These are phyloP conservation scores for Raphanus sativus DNA, from an alignment of 345 rosid genomes.

Conservation along the genomic window DNA sequence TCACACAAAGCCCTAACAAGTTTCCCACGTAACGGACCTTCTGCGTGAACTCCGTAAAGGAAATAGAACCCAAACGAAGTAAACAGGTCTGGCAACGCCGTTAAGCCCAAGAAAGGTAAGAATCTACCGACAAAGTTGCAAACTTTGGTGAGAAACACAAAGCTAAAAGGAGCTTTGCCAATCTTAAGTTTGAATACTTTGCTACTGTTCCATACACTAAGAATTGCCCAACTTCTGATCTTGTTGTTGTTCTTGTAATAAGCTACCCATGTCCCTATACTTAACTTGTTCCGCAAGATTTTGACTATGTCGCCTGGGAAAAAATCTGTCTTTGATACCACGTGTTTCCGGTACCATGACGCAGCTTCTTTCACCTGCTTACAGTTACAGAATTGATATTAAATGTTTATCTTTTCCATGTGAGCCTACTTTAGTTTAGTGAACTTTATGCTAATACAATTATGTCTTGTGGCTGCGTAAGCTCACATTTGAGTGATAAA, in stretches of 20 bases:
- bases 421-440: neutral
- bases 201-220: constrained; percentile 82
- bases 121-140: constrained; percentile 46
- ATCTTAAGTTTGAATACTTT: constrained; percentile 64
- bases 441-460: neutral
- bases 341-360: constrained; percentile 46
- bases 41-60: constrained; percentile 62
- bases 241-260: constrained; percentile 36
- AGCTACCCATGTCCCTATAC: constrained; percentile 86
- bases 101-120: constrained; percentile 53
- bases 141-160: constrained; percentile 49
- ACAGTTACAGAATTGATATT: neutral
- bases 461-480: neutral
- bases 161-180: constrained; percentile 59
- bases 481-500: neutral
- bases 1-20: constrained; percentile 56
- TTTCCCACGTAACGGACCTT: constrained; percentile 55
- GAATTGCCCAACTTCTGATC: constrained; percentile 63
- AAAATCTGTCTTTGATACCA: constrained; percentile 55
- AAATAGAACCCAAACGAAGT: constrained; percentile 75
- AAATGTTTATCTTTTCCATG: neutral
- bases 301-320: constrained; percentile 66
- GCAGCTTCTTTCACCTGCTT: constrained; percentile 53
- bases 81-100: constrained; percentile 57
- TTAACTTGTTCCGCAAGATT: constrained; percentile 58